Evolutionary conservation across 805 yeast species (phyloP), one percentile per base, ranked within the genome.

Genomic region (Candida taoyuanica): DNA sequence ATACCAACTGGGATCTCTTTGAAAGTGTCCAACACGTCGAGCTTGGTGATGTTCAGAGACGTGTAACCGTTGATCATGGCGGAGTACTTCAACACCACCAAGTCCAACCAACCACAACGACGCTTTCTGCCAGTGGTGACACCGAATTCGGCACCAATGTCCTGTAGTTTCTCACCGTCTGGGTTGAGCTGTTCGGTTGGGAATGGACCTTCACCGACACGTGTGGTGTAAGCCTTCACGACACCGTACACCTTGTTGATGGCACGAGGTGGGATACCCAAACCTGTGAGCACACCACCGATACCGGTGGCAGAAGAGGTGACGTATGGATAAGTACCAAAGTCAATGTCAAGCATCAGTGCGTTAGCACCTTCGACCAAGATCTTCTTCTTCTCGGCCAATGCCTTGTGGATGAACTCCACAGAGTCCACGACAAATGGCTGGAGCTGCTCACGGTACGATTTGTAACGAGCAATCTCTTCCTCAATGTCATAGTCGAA

Each of bases 161-260:
- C 66, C 64, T 93, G 98, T 59, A 93, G 72, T 49, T 78, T 76
- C 55, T 85, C 95, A 58, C 98, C 98, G 33, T 70, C 77, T 26
- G 68, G 79, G 63, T 91, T 88, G 60, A 89, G 74, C 63, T 89
- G 98, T 67, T 93, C 98, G 40, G 98, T 82, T 46, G 98, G 97
- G 84, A 93, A 93, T 23, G 98, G 98, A 49, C 98, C 98, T 60
- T 89, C 98, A 55, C 98, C 98, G 39, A 93, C 98, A 67, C 98
- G 81, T 26, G 98, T 93, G 32, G 98, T 93, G 68, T 93, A 93
- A 29, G 98, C 98, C 71, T 93, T 93, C 33, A 91, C 98, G 18
- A 93, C 98, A 65, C 98, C 98, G 61, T 82, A 87, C 31, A 88
- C 71, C 62, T 87, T 81, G 37, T 71, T 74, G 54, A 93, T 82